A percentile compares a stretch with the other conserved stretches of the same genome.
Evolutionary conservation across 768 basidiomycete species (phyloP).

Genomic region (Megacollybia marginata): DNA sequence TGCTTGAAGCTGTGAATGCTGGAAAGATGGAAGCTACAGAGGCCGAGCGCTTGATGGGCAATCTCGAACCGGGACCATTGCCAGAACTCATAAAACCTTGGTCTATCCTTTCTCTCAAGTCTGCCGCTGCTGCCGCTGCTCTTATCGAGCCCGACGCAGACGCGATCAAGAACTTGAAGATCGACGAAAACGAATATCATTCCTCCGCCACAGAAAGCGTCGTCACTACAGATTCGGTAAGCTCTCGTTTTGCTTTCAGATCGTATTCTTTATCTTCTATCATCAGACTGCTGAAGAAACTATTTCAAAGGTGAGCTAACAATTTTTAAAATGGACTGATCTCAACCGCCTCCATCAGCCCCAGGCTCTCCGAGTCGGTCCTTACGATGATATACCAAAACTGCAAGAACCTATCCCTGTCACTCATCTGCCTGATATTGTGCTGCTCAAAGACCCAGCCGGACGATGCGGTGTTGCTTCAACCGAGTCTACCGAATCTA

Average conservation of each 20-base stretch:
- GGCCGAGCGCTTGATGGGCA: no score
- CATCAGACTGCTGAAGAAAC: no score
- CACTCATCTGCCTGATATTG: conserved; percentile 15
- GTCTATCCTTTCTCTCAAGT: neutral
- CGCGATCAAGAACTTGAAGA: neutral
- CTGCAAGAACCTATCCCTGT: conserved; percentile 16
- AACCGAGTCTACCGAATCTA: neutral
- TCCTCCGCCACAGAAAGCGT: neutral
- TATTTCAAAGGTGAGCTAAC: neutral
- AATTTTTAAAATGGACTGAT: neutral
- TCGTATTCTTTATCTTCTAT: no score
- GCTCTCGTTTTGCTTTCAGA: no score
- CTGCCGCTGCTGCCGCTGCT: neutral
- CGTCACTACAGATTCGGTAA: neutral
- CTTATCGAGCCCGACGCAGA: neutral
- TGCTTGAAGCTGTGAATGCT: neutral
- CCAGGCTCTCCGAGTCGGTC: no score
- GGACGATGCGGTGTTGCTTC: conserved; percentile 1
- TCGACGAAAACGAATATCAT: neutral
- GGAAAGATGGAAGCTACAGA: neutral
- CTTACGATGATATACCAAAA: conserved; percentile 5
- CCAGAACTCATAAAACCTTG: neutral
- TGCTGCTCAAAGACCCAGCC: conserved; percentile 16
- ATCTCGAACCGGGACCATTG: neutral
- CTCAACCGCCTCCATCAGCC: no score